A percentile compares a stretch with the other conserved stretches of the same genome.
Conservation (phyloP, 2,329 filamentous ascomycete species). For the Colletotrichum caudatum region DNA sequence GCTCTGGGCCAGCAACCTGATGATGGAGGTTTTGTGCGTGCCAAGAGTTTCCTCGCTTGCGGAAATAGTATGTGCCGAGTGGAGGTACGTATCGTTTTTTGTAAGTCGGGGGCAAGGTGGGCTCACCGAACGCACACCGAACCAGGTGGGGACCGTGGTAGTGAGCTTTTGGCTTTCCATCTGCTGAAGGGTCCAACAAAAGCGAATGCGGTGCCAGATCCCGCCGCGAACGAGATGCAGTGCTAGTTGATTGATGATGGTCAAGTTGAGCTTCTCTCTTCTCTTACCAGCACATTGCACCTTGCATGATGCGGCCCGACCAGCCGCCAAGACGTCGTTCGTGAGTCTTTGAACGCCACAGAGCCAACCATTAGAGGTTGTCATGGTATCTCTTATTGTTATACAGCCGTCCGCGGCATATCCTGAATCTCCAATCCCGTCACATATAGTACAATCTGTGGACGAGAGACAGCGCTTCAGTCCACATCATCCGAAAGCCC, state of each 20-base stretch:
- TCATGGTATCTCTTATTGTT: conserved; percentile 37
- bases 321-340: background rate
- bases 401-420: conserved; percentile 16
- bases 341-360: conserved; percentile 22
- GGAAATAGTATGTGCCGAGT: conserved; percentile 42
- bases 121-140: conserved; percentile 6
- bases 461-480: background rate
- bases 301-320: background rate
- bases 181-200: background rate
- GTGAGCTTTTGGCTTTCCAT: conserved; percentile 1
- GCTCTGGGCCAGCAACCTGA: conserved; percentile 30
- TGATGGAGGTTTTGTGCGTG: conserved; percentile 42
- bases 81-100: conserved; percentile 12
- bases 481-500: conserved; percentile 52
- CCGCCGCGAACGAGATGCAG: background rate
- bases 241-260: too few relatives aligned
- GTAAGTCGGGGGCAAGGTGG: background rate
- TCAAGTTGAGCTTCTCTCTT: background rate
- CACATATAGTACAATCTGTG: conserved; percentile 22
- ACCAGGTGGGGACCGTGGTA: background rate
- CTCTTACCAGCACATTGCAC: background rate
- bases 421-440: conserved; percentile 10
- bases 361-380: conserved; percentile 27
- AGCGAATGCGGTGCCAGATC: background rate
- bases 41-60: conserved; percentile 43